Base-by-base conservation (phyloP, 2,329 filamentous ascomycete species). In the Hymenoscyphus scutula region DNA sequence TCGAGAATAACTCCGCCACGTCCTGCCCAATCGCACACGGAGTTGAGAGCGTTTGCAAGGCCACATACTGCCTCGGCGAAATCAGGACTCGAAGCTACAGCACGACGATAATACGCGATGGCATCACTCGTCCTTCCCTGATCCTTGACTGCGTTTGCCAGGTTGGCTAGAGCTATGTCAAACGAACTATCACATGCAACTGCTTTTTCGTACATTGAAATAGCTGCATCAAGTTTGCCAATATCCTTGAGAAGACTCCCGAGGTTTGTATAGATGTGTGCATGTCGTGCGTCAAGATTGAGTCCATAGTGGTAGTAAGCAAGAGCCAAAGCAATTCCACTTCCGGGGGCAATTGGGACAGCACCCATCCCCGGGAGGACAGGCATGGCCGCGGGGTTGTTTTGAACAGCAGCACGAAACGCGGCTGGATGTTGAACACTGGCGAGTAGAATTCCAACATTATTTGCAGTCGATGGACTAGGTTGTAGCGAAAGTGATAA, bases 41-140 rank as follows among this genome's bases (percentile, higher is more conserved):
- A 98, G 74, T 97, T 98, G 58, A 99, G 80, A 1, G 95, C 94
- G 63, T 96, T 98, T 1, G 92, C 93, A 59, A 99, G 82, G 7
- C 95, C 95, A 75, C 95, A 99, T 0, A 99, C 94, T 6, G 95
- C 95, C 77, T 99, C 95, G 1, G 95, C 92, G 77, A 99, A 99
- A 37, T 96, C 90, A 0, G 95, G 94, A 69, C 95, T 99, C n/a
- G 93, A 87, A 37, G 84, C 83, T 10, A 99, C 94, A 45, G 95
- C 95, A 67, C 93, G 86, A 71, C 87, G 91, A 78, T 99, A 99
- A 75, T 96, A 98, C 29, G 80, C 79, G 64, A 99, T 98, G 1
- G 95, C 95, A 74, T 99, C 95, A 62, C 87, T 90, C 68, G 98
- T 91, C 53, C 91, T 87, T 2, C 95, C 95, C 69, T 96, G 92